phyloP scores from a whole-genome alignment of 2,329 filamentous ascomycete genomes.

The Pseudogymnoascus verrucosus region DNA sequence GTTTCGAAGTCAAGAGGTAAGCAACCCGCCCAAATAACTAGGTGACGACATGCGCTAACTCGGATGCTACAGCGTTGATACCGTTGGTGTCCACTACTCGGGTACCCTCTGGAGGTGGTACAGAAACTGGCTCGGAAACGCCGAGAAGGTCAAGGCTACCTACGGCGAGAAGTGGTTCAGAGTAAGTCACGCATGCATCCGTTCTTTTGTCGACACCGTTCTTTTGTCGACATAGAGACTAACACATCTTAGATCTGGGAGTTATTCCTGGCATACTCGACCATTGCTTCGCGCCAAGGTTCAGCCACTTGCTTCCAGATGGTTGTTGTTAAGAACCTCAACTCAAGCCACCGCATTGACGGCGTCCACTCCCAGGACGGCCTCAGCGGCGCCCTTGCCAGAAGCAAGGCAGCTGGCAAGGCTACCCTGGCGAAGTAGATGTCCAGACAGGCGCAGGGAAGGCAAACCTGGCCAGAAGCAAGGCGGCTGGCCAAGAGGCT shows the following conservation, averaged over 20 bases:
- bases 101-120: constrained; percentile 68
- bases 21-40: constrained; percentile 17
- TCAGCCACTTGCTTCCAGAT: constrained; percentile 83
- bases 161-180: constrained; percentile 63
- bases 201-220: neutral
- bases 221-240: neutral
- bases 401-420: constrained; percentile 10
- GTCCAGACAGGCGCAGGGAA: neutral
- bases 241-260: constrained; percentile 66
- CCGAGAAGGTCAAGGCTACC: constrained; percentile 61
- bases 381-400: constrained; percentile 49
- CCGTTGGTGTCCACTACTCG: constrained; percentile 46
- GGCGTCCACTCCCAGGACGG: constrained; percentile 63
- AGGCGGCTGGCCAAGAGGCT: neutral
- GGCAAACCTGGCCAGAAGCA: neutral
- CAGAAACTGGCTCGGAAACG: constrained; percentile 64
- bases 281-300: constrained; percentile 77
- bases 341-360: constrained; percentile 73
- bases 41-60: neutral
- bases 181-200: constrained; percentile 34
- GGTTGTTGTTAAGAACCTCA: constrained; percentile 81
- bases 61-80: constrained; percentile 12
- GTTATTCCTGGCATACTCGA: constrained; percentile 79
- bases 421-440: constrained; percentile 7
- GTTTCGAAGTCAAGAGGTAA: constrained; percentile 56